These are phyloP conservation scores for Suillus clintonianus DNA, from an alignment of 768 basidiomycete species.

Conservation along the genomic window DNA sequence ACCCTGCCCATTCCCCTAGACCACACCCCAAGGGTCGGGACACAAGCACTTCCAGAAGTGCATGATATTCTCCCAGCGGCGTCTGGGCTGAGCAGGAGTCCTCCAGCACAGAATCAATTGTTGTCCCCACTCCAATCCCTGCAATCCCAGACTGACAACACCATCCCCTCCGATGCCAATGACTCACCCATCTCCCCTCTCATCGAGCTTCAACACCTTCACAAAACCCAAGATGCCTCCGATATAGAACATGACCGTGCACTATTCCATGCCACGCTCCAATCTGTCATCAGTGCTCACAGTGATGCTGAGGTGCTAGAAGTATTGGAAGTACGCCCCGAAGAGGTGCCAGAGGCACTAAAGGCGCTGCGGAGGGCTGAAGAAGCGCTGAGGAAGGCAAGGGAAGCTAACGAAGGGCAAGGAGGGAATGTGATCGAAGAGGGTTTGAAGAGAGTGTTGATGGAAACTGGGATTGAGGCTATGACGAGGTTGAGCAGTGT, in stretches of 20 bases:
- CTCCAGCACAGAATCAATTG: neutral
- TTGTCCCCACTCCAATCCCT: neutral
- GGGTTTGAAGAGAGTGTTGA: conserved; percentile 58
- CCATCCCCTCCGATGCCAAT: neutral
- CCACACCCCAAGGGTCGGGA: neutral
- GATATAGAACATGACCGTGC: neutral
- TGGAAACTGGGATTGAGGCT: conserved; percentile 73
- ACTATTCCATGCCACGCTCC: neutral
- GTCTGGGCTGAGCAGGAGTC: neutral
- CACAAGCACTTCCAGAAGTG: neutral
- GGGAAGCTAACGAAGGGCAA: neutral
- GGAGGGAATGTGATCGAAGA: neutral
- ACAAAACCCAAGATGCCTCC: neutral
- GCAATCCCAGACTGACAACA: neutral
- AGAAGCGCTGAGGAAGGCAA: neutral
- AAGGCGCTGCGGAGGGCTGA: neutral
- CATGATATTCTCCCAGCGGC: neutral
- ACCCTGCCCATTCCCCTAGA: neutral
- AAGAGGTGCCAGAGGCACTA: neutral
- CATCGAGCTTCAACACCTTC: neutral
- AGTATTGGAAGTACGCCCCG: neutral
- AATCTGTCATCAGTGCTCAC: neutral
- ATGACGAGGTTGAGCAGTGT: conserved; percentile 57
- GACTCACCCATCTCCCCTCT: neutral
- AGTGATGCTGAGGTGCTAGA: neutral